Base-by-base conservation (phyloP, 352 stramenopile genomes). In the Phytophthora colocasiae region DNA sequence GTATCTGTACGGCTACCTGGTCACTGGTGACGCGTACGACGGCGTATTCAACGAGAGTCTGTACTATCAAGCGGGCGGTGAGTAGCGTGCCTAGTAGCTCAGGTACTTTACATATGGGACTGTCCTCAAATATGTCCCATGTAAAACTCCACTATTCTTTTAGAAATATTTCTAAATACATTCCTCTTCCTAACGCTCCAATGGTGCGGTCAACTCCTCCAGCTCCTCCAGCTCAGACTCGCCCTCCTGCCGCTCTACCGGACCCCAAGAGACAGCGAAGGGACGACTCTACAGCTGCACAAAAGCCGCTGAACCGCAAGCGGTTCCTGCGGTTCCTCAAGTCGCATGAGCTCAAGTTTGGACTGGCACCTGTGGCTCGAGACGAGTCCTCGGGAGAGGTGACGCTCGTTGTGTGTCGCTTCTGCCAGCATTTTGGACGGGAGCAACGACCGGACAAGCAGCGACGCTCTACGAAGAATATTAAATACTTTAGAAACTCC, bases 351-450 rank as follows among this genome's bases (percentile, higher is more conserved):
- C 77, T 81, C 45, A 80, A 79, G 52, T 91, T 85, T 55, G 83
- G 69, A 3, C 69, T 91, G 26, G 63, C 75, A 36, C 72, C 83
- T 3, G 76, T 85, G 34, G 72, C 74, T 56, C 79, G 73, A 6
- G 83, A 91, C 57, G 52, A 68, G 32, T 43, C 48, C 7, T 75
- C 77, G 7, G 73, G 69, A 11, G 63, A 75, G 27, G 79, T 91
- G 57, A 80, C 71, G 47, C 62, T 81, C 22, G 83, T 72, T 41
- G 63, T 90, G 12, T 91, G 83, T 31, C 73, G 81, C 24, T 90
- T 91, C 58, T 91, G 80, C 63, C 82, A 85, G 45, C 72, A 87
- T 50, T 87, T 89, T 51, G 83, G 83, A 0, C 83, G 83, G 36
- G 81, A 91, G 41, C 68, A 84, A 63, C 71, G 71, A n/a, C 58